These are phyloP conservation scores for Neurospora intermedia DNA, from an alignment of 495 filamentous ascomycete genomes.

Conservation along the genomic window DNA sequence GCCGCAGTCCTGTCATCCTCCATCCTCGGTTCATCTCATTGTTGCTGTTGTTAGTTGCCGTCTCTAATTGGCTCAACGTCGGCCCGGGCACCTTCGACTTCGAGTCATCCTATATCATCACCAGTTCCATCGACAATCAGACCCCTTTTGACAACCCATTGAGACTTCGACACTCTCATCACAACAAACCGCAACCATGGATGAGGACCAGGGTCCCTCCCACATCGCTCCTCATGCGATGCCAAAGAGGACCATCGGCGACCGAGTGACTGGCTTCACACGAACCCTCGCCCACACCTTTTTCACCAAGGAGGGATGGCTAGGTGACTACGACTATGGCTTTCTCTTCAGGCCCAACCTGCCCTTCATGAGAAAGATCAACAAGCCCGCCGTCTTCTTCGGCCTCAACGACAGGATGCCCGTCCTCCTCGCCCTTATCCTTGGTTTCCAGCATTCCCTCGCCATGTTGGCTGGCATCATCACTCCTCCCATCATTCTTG, in stretches of 20 bases:
- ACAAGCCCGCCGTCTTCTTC: constrained; percentile 67
- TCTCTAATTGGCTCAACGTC: not conserved
- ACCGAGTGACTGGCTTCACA: constrained; percentile 18
- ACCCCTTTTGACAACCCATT: not conserved
- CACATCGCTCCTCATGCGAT: constrained; percentile 28
- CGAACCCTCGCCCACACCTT: constrained; percentile 31
- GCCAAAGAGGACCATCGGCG: constrained; percentile 22
- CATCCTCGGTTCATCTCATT: not conserved
- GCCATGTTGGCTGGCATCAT: constrained; percentile 51
- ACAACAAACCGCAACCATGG: constrained; percentile 18
- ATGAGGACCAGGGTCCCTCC: constrained; percentile 37
- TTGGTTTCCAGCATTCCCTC: constrained; percentile 39
- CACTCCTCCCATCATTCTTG: constrained; percentile 70
- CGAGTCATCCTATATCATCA: not conserved
- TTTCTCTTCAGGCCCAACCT: constrained; percentile 64
- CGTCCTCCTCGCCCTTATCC: constrained; percentile 57
- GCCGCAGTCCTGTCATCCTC: not conserved
- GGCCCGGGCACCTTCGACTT: not conserved
- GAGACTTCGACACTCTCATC: not conserved
- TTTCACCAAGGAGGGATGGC: constrained; percentile 53
- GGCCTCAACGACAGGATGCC: constrained; percentile 78
- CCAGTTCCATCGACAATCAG: not conserved
- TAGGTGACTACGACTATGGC: constrained; percentile 79
- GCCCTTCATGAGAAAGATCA: constrained; percentile 65
- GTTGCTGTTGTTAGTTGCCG: not conserved